phyloP scores from a whole-genome alignment of 805 yeast genomes.

The Metschnikowia anglica region DNA sequence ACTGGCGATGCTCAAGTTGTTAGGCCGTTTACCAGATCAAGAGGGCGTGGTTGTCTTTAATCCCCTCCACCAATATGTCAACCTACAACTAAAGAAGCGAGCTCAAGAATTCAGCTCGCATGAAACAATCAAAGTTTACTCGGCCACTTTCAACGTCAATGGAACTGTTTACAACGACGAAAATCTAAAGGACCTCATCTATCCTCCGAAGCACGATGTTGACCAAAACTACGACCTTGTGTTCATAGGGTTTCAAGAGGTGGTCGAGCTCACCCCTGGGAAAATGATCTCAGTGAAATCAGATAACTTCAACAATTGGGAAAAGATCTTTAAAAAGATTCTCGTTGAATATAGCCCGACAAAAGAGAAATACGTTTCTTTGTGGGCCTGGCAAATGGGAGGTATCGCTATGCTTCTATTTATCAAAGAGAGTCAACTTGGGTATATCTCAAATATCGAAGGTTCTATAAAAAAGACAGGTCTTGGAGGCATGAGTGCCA shows the following conservation, averaged over 20 bases:
- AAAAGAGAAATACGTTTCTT: slow-evolving; percentile 48
- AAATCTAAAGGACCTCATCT: slow-evolving; percentile 44
- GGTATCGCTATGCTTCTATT: slow-evolving; percentile 76
- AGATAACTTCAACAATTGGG: slow-evolving; percentile 61
- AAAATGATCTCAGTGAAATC: slow-evolving; percentile 80
- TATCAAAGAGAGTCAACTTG: slow-evolving; percentile 52
- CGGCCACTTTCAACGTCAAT: slow-evolving; percentile 57
- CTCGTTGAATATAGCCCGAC: slow-evolving; percentile 38
- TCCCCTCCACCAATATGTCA: slow-evolving; percentile 55
- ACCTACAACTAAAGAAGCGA: slow-evolving; percentile 40
- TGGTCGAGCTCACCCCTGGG: slow-evolving; percentile 77
- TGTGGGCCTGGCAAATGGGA: slow-evolving; percentile 81
- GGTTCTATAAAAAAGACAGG: slow-evolving; percentile 87
- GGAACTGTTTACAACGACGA: slow-evolving; percentile 44
- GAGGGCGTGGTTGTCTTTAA: slow-evolving; percentile 44
- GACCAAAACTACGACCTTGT: slow-evolving; percentile 61
- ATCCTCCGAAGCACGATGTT: slow-evolving; percentile 36
- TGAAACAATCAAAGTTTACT: slow-evolving; percentile 43
- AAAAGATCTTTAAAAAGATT: slow-evolving; percentile 51
- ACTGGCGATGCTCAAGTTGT: slow-evolving; percentile 45
- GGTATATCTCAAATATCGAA: slow-evolving; percentile 59
- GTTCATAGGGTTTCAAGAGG: slow-evolving; percentile 85
- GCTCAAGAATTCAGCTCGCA: slow-evolving; percentile 40
- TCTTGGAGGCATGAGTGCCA: slow-evolving; percentile 83
- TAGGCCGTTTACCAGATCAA: slow-evolving; percentile 51